Base-by-base conservation (phyloP, 1,139 yeast genomes). In the Pichia sp. region DNA sequence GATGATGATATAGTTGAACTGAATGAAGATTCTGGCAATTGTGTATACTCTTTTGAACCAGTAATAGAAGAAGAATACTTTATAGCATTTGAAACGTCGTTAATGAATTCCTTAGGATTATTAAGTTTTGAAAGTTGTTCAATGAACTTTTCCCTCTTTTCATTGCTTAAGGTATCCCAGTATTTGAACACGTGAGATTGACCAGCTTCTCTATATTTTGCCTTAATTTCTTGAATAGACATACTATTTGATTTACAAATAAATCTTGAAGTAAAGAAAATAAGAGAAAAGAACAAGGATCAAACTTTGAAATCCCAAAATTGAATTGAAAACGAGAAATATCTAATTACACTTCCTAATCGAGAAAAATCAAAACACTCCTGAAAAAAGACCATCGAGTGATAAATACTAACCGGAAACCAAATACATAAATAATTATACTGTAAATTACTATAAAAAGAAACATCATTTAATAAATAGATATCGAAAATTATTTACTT, bases 81-180 rank as follows among this genome's bases (percentile, higher is more conserved):
- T 46, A 81, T 73, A 6, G 86, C 84, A 33, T 70, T 62, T 51
- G 70, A 59, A 16, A 81, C 87, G 9, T 81, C 76, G 0, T 58
- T 47, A 36, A 77, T 68, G 52, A 76, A 73, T 9, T 58, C 58
- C 6, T 60, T 52, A 1, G 84, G 83, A 55, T 78, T 71, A 10
- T 68, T 70, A 52, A 79, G 68, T 39, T 65, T 61, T 5, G 70
- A 52, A 46, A 80, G 68, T 62, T 79, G 83, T 16, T 60, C 54
- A 25, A 71, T 53, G 42, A 75, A 70, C 5, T 53, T 44, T 4
- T 61, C 54, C 57, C 73, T 72, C 54, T 76, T 70, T 0, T 61
- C 63, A 1, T 58, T 47, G 3, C 67, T 43, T 38, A 77, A 67
- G n/a, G 62, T 47, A 45, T 72, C 73, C 68, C 71, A 76, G 58